Evolutionary conservation across 2,329 filamentous ascomycete species (phyloP).

Genomic region (Fusarium nematophilum): DNA sequence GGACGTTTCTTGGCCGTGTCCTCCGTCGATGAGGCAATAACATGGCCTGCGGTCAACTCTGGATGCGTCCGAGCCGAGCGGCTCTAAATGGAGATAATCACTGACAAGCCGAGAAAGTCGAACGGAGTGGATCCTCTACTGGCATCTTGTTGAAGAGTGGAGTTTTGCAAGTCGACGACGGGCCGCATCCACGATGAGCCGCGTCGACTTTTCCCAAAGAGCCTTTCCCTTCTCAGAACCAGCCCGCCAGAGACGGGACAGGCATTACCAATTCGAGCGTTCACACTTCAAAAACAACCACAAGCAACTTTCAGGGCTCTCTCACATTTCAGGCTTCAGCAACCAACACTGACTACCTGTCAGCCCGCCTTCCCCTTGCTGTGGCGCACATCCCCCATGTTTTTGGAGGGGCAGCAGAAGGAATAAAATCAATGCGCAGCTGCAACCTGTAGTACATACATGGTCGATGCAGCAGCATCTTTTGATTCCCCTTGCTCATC

Average conservation of each 20-base stretch:
- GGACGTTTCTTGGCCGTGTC: no score
- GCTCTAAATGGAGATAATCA: constrained; percentile 5
- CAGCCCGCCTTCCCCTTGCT: no score
- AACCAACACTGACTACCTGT: no score
- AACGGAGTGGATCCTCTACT: no score
- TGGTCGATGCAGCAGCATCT: neutral
- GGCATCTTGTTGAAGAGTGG: constrained; percentile 1
- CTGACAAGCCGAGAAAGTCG: constrained; percentile 5
- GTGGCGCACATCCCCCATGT: neutral
- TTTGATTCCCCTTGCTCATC: neutral
- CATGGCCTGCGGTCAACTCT: no score
- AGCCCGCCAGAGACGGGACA: constrained; percentile 5
- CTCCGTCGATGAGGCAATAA: neutral
- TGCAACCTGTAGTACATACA: constrained; percentile 9
- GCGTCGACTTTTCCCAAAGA: constrained; percentile 14
- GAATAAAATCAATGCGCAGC: neutral
- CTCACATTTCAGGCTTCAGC: no score
- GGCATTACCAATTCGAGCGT: constrained; percentile 19
- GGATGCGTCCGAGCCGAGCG: constrained; percentile 7
- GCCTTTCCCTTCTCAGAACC: constrained; percentile 9
- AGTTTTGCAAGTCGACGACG: constrained; percentile 6
- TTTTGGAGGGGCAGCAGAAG: constrained; percentile 10
- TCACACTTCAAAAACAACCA: no score
- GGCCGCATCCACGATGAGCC: constrained; percentile 36
- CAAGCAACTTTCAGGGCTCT: no score